Percentiles rank a stretch among this genome's conserved stretches.
phyloP scores from a whole-genome alignment of 164 flowering plant species.

The Stephania cephalantha region DNA sequence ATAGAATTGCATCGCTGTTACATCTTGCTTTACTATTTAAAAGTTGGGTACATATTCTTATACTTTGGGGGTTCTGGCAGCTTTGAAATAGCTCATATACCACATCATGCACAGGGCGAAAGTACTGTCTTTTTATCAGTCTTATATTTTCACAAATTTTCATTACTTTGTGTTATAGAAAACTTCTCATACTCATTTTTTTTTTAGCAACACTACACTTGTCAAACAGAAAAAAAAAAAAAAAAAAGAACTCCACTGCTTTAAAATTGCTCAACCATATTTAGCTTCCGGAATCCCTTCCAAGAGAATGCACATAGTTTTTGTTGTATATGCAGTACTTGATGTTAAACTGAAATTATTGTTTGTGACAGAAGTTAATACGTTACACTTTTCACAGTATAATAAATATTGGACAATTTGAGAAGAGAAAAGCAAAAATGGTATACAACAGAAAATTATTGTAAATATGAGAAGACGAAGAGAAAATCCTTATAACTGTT shows the following conservation, averaged over 20 bases:
- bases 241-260: not conserved
- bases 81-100: not conserved
- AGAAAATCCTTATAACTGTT: constrained; percentile 20
- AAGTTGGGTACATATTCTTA: not conserved
- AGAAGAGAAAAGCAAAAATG: not conserved
- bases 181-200: not conserved
- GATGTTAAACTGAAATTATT: not conserved
- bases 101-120: too few relatives aligned
- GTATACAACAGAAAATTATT: not conserved
- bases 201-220: not conserved
- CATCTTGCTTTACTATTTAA: not conserved
- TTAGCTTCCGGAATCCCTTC: not conserved
- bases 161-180: not conserved
- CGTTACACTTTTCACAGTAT: not conserved
- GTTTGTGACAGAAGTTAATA: not conserved
- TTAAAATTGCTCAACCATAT: not conserved
- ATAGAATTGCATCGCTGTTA: not conserved
- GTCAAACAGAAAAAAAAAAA: not conserved
- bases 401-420: not conserved
- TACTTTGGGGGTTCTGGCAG: not conserved
- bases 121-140: too few relatives aligned
- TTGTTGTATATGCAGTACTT: not conserved
- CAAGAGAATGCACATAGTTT: not conserved
- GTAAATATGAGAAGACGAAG: not conserved
- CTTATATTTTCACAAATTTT: too few relatives aligned